phyloP scores from a whole-genome alignment of 1,139 yeast genomes.

The Kodamaea fungicola region DNA sequence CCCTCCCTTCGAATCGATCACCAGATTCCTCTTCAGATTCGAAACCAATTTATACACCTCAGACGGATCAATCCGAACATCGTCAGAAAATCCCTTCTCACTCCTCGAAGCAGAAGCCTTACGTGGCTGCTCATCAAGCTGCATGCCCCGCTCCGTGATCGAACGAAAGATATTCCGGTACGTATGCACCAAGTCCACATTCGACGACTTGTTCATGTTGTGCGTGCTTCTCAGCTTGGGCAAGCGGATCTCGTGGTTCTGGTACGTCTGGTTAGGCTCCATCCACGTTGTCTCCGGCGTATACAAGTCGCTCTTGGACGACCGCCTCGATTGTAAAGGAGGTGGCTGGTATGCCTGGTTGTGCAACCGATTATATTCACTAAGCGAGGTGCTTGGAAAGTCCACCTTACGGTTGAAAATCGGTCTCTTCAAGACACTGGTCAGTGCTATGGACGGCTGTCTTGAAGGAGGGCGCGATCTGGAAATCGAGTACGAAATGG shows the following conservation, averaged over 20 bases:
- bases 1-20: constrained; percentile 5
- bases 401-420: constrained; percentile 15
- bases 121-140: constrained; percentile 12
- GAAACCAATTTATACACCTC: constrained; percentile 15
- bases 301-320: constrained; percentile 42
- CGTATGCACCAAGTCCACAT: constrained; percentile 24
- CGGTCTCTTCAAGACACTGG: constrained; percentile 14
- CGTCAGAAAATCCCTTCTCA: constrained; percentile 2
- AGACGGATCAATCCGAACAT: constrained; percentile 8
- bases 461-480: constrained; percentile 29
- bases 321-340: constrained; percentile 26
- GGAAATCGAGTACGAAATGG: constrained; percentile 29
- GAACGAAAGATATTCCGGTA: constrained; percentile 36
- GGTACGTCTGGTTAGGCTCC: constrained; percentile 23
- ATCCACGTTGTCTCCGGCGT: constrained; percentile 43
- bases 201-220: constrained; percentile 18
- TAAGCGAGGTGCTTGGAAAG: constrained; percentile 35
- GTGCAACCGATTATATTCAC: constrained; percentile 32
- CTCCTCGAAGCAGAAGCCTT: constrained; percentile 2
- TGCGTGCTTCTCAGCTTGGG: constrained; percentile 27
- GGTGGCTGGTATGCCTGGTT: constrained; percentile 11
- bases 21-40: constrained; percentile 3
- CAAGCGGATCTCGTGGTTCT: constrained; percentile 5
- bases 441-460: constrained; percentile 23
- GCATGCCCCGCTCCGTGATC: constrained; percentile 28